Evolutionary conservation across 2,329 filamentous ascomycete genomes (phyloP), one percentile per base, ranked within the genome.

Genomic region (Apiospora hydei): DNA sequence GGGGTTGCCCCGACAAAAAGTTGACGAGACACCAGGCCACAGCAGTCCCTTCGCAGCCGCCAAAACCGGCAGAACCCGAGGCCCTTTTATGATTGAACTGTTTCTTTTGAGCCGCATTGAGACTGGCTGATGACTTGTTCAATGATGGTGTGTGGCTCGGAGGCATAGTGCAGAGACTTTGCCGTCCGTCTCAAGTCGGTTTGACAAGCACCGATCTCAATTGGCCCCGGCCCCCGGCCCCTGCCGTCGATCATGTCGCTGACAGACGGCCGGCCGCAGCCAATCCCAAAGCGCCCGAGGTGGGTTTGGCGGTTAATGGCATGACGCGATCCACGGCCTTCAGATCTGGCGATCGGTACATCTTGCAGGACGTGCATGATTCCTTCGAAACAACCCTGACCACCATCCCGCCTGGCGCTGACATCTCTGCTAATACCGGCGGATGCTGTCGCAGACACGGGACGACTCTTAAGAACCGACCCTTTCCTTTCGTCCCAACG

Each of bases 141-240:
- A 41, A 6, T 0, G 57, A 24, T 38, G 11, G 21, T 8, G 30
- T 34, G 34, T 34, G 34, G 18, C 34, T 64, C 57, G 57, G 57
- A 30, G 34, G 18, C 34, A 41, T 38, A 38, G 30, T 34, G 53
- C 16, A 61, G 8, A 61, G 30, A 38, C 21, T 64, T 24, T 64
- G 34, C 57, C 34, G 57, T 64, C 57, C 57, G 57, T 64, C 57
- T 64, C 57, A 64, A n/a, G 57, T 64, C 57, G 11, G 57, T 64
- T 64, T 64, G 57, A 64, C 57, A 14, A 41, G 34, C 34, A n/a
- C 57, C 18, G 30, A 64, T 41, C 34, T 38, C 57, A 41, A 34
- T 64, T 11, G 57, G 53, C 34, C 18, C 6, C 30, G 38, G 10
- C 57, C 34, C 10, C 5, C 7, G 34, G 41, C 21, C 57, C 57